Conservation (phyloP, 2,329 filamentous ascomycete genomes). For the Ilyonectria mors-panacis region DNA sequence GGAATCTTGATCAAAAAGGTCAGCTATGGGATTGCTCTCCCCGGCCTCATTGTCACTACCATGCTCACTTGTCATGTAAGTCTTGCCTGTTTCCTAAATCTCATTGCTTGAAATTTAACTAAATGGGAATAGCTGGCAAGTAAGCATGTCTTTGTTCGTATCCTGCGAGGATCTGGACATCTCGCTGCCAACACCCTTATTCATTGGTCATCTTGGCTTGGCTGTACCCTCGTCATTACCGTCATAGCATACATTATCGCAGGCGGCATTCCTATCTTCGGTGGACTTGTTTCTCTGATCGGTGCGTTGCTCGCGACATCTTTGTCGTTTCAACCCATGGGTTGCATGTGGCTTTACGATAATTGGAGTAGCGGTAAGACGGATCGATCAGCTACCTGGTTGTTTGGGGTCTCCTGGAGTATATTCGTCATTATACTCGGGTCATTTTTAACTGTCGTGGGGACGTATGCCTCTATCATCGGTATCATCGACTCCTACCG, state of each 20-base stretch:
- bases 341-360: conserved; percentile 49
- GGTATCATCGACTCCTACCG: conserved; percentile 53
- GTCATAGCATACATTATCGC: conserved; percentile 49
- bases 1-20: conserved; percentile 59
- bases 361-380: conserved; percentile 43
- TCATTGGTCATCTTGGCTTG: conserved; percentile 53
- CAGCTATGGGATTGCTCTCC: conserved; percentile 56
- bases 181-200: conserved; percentile 47
- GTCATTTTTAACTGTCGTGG: conserved; percentile 59
- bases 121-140: conserved; percentile 23
- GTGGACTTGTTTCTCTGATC: conserved; percentile 46
- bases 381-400: conserved; percentile 27
- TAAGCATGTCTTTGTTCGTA: conserved; percentile 37
- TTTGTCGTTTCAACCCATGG: conserved; percentile 50
- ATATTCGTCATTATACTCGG: conserved; percentile 36
- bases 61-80: conserved; percentile 48
- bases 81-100: conserved; percentile 22
- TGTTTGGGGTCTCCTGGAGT: conserved; percentile 32
- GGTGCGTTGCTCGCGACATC: conserved; percentile 49
- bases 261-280: conserved; percentile 46
- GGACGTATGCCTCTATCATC: conserved; percentile 61
- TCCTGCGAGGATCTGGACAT: conserved; percentile 32
- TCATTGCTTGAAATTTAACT: background rate
- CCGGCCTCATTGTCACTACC: conserved; percentile 47
- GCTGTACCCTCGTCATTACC: conserved; percentile 45